A percentile compares a stretch with the other conserved stretches of the same genome.
These are phyloP conservation scores for Acacia melanoxylon DNA, from an alignment of 306 rosid species.

Conservation along the genomic window DNA sequence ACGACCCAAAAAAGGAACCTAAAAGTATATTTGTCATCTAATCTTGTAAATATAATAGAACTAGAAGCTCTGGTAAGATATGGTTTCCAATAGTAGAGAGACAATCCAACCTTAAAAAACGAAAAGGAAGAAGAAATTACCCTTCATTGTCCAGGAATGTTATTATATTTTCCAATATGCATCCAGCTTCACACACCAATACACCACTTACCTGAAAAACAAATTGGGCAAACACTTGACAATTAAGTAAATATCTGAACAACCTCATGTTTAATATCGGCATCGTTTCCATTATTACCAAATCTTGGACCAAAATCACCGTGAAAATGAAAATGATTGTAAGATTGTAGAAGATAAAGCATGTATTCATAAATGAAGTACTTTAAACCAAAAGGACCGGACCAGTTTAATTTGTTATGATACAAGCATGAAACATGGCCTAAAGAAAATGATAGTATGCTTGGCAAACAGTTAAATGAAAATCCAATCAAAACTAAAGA, in stretches of 20 bases:
- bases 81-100: not conserved
- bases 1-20: not conserved
- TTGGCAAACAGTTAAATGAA: slow-evolving; percentile 16
- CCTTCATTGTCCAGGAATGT: slow-evolving; percentile 84
- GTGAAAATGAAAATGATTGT: not conserved
- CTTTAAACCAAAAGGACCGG: not conserved
- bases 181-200: slow-evolving; percentile 95
- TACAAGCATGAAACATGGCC: not conserved
- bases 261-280: slow-evolving; percentile 10
- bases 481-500: slow-evolving; percentile 6
- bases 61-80: not conserved
- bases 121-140: slow-evolving; percentile 48
- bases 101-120: not conserved
- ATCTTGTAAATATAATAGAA: not conserved
- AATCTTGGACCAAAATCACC: not conserved
- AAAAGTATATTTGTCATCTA: not conserved
- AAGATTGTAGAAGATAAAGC: not conserved
- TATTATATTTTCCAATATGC: slow-evolving; percentile 88
- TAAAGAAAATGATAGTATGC: not conserved
- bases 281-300: slow-evolving; percentile 17
- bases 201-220: slow-evolving; percentile 88
- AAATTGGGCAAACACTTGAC: slow-evolving; percentile 33
- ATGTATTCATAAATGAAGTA: not conserved
- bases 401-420: not conserved
- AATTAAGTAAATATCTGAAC: slow-evolving; percentile 12